Evolutionary conservation across 371 early-diverging fungal genomes (phyloP), one percentile per base, ranked within the genome.

Genomic region (Umbelopsis sp.): DNA sequence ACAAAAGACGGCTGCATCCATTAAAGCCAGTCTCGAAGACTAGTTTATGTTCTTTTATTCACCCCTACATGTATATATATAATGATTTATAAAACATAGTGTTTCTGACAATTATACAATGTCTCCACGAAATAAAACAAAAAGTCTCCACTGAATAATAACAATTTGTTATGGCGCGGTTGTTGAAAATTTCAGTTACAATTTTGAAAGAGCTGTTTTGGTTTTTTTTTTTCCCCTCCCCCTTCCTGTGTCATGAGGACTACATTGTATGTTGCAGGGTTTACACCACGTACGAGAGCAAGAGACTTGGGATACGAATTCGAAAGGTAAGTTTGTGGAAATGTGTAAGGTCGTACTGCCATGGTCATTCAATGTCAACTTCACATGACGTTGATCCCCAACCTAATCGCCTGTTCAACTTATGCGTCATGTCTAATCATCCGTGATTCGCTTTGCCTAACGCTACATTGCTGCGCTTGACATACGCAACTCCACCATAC

Each of bases 221-320:
- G 18, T 12, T 57, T 35, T 35, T 11, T 18, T 4, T 18, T 18
- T 57, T 35, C n/a, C 50, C 24, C 14, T 25, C 45, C 16, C 46
- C 14, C 37, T 38, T 29, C 29, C 29, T 41, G n/a, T 32, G n/a
- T 48, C n/a, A 80, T 78, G 78, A 76, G 68, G 66, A 78, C 86
- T 22, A 90, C 90, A 11, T 82, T 94, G 52, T 92, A 91, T 69
- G 89, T 89, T 50, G 89, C 91, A 57, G 93, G 93, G n/a, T 87
- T 94, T 79, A 79, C 85, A 52, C 67, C 85, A 29, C 82, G 86
- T 63, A 90, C 88, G 63, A 85, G 93, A 32, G 94, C 94, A 16
- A 83, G 86, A 74, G 91, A 92, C 74, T 85, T 94, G 25, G 93
- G 93, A 29, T 91, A 92, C 76, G 94, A 93, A 67, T 94, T 94